These are phyloP conservation scores for Ceratopteris richardii DNA, from an alignment of 75 land plant species.

Conservation along the genomic window DNA sequence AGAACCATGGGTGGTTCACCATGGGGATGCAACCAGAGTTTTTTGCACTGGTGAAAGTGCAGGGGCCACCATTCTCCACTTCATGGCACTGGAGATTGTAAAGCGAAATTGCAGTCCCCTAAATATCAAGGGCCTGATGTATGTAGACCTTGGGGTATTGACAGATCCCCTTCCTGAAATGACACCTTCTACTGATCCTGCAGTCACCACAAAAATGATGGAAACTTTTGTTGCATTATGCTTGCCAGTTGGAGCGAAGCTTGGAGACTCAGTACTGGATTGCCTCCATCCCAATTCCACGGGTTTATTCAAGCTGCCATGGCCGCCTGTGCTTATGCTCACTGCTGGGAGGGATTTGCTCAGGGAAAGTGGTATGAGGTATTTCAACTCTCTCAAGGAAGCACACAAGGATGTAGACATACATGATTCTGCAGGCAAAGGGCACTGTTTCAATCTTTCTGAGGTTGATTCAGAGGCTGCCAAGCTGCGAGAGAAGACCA, in stretches of 20 bases:
- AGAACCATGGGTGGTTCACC: conserved; percentile 8
- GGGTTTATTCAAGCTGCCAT: neutral
- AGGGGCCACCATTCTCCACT: conserved; percentile 21
- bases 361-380: neutral
- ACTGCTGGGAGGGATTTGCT: conserved; percentile 10
- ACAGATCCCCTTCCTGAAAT: conserved; percentile 3
- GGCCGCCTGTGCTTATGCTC: conserved; percentile 5
- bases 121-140: conserved; percentile 5
- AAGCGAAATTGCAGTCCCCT: conserved; percentile 1
- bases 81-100: neutral
- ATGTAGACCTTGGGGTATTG: conserved; percentile 9
- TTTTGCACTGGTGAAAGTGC: conserved; percentile 24
- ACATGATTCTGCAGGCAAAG: conserved; percentile 1
- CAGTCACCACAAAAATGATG: conserved; percentile 1
- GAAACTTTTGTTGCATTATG: conserved; percentile 5
- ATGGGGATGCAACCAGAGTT: conserved; percentile 13
- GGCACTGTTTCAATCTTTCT: conserved; percentile 6
- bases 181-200: neutral
- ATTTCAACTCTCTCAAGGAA: conserved; percentile 5
- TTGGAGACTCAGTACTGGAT: conserved; percentile 15
- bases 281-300: conserved; percentile 1
- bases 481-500: conserved; percentile 4
- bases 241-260: conserved; percentile 16
- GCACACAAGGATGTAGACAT: conserved; percentile 14
- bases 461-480: conserved; percentile 1